Conservation (phyloP, 2,329 filamentous ascomycete species). For the Colletotrichum sp. region DNA sequence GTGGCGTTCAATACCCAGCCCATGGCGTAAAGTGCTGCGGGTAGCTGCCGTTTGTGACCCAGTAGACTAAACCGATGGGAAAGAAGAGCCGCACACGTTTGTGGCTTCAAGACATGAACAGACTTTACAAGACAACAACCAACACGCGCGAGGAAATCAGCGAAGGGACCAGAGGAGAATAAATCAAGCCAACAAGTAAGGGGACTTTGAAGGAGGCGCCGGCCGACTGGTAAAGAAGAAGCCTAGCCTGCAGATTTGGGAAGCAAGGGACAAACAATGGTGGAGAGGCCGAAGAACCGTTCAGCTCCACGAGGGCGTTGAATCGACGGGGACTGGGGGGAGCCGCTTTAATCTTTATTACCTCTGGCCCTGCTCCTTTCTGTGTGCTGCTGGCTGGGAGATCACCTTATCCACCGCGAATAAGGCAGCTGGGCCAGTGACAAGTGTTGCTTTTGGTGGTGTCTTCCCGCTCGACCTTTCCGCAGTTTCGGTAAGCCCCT, state of each 20-base stretch:
- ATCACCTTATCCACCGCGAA: not conserved
- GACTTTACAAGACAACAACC: not conserved
- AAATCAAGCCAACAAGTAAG: not conserved
- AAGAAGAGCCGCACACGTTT: not conserved
- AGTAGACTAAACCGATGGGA: not conserved
- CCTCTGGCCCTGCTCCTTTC: not conserved
- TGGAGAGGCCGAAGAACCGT: not conserved
- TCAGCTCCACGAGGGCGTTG: not conserved
- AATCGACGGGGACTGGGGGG: not conserved
- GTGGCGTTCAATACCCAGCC: constrained; percentile 57
- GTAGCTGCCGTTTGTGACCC: not conserved
- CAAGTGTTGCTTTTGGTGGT: not conserved
- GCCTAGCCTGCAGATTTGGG: not conserved
- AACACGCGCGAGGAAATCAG: not conserved
- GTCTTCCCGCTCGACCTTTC: not conserved
- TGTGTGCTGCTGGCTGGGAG: not conserved
- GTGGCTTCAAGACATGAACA: not conserved
- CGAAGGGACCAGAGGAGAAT: not conserved
- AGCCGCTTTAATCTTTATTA: not conserved
- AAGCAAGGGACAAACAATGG: not conserved
- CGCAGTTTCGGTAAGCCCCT: not conserved
- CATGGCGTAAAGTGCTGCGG: constrained; percentile 36
- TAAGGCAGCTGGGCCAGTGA: not conserved
- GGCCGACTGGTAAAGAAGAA: not conserved
- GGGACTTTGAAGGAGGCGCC: not conserved